A percentile compares a stretch with the other conserved stretches of the same genome.
Evolutionary conservation across 257 asterid genomes (phyloP).

Genomic region (Lycium ferocissimum): DNA sequence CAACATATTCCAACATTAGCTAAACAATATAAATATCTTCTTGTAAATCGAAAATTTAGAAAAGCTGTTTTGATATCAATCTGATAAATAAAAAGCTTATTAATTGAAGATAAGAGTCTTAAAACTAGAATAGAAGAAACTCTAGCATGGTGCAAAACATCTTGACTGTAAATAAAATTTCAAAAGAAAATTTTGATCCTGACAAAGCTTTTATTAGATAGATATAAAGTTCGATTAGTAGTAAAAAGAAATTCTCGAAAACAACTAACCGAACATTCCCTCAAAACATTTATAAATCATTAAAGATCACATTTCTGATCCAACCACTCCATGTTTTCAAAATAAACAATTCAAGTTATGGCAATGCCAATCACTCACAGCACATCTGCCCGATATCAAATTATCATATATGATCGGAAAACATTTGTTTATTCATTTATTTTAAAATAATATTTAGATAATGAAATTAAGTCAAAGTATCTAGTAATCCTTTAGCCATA

Average conservation of each 20-base stretch:
- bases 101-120: not conserved
- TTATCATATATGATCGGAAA: not conserved
- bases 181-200: too few species aligned
- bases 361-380: not conserved
- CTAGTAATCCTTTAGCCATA: not conserved
- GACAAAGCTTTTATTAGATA: not conserved
- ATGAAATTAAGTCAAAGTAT: not conserved
- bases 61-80: not conserved
- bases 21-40: too few species aligned
- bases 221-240: too few species aligned
- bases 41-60: too few species aligned
- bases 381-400: not conserved
- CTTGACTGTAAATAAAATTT: not conserved
- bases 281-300: not conserved
- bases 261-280: not conserved
- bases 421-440: not conserved
- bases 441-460: not conserved
- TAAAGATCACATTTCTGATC: constrained; percentile 7
- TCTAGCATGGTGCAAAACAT: not conserved
- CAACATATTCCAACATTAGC: too few species aligned
- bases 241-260: too few species aligned
- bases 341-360: not conserved
- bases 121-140: too few species aligned
- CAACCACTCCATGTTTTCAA: not conserved
- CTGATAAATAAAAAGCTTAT: not conserved